phyloP scores from a whole-genome alignment of 2,329 filamentous ascomycete genomes.

The Colletotrichum echinochloae region DNA sequence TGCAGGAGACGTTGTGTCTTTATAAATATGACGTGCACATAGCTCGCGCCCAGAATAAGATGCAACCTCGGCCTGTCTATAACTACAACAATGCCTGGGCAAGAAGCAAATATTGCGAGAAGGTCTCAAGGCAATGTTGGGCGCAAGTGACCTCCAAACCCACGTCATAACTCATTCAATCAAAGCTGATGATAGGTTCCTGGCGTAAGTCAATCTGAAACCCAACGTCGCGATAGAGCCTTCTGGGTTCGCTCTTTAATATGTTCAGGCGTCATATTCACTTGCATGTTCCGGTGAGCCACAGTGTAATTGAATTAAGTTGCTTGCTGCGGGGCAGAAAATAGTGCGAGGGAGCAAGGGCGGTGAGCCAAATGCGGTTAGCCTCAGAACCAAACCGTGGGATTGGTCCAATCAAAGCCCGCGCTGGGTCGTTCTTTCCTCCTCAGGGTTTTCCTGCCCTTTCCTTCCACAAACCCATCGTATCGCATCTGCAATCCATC shows the following conservation, averaged over 20 bases:
- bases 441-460: conserved; percentile 19
- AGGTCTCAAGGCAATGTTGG: background rate
- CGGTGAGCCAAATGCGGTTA: conserved; percentile 1
- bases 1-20: background rate
- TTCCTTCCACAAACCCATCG: conserved; percentile 28
- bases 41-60: background rate
- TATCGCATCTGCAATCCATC: conserved; percentile 14
- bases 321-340: conserved; percentile 6
- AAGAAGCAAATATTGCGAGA: background rate
- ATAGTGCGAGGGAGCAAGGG: background rate
- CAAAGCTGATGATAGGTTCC: background rate
- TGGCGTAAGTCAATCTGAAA: background rate
- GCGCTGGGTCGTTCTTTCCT: conserved; percentile 13
- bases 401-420: conserved; percentile 12
- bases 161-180: too few species aligned
- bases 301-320: too few species aligned
- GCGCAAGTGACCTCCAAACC: too few species aligned
- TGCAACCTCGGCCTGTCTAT: background rate
- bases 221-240: background rate
- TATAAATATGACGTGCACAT: background rate
- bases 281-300: background rate
- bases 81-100: background rate
- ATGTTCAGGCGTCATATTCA: background rate
- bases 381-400: background rate
- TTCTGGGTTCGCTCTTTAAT: background rate